Evolutionary conservation across 2,329 filamentous ascomycete genomes (phyloP).

Genomic region (Aspergillus pseudoglaucus): DNA sequence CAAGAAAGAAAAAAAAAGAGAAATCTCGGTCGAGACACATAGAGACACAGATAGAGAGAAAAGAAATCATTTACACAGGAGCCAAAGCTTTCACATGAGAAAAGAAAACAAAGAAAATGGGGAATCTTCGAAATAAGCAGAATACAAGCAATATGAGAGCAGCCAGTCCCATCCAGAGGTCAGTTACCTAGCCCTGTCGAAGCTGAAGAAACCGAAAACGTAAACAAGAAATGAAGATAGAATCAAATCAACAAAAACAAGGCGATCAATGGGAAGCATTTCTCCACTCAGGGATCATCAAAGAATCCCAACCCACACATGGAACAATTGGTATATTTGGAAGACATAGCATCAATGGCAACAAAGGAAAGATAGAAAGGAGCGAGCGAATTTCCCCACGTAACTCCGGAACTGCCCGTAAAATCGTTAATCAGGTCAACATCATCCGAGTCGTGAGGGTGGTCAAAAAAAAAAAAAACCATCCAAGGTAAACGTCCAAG

Average conservation of each 20-base stretch:
- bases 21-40: slow-evolving; percentile 8
- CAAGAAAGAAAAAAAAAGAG: slow-evolving; percentile 11
- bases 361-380: slow-evolving; percentile 3
- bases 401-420: slow-evolving; percentile 2
- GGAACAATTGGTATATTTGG: slow-evolving; percentile 1
- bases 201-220: background rate
- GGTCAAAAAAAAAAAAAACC: background rate
- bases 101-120: slow-evolving; percentile 3
- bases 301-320: background rate
- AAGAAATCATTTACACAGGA: slow-evolving; percentile 7
- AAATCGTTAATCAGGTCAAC: background rate
- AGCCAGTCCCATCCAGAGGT: slow-evolving; percentile 3
- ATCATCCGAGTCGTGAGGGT: slow-evolving; percentile 2
- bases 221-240: background rate
- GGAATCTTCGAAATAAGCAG: slow-evolving; percentile 4
- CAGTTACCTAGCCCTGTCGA: slow-evolving; percentile 12
- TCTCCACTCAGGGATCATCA: background rate
- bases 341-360: background rate
- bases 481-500: background rate
- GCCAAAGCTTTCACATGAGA: slow-evolving; percentile 8
- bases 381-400: slow-evolving; percentile 3
- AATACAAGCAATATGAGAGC: slow-evolving; percentile 3
- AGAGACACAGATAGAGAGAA: slow-evolving; percentile 7
- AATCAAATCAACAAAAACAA: slow-evolving; percentile 1
- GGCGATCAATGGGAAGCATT: no score